Evolutionary conservation across 345 rosid genomes (phyloP), one percentile per base, ranked within the genome.

Genomic region (Brassica juncea): DNA sequence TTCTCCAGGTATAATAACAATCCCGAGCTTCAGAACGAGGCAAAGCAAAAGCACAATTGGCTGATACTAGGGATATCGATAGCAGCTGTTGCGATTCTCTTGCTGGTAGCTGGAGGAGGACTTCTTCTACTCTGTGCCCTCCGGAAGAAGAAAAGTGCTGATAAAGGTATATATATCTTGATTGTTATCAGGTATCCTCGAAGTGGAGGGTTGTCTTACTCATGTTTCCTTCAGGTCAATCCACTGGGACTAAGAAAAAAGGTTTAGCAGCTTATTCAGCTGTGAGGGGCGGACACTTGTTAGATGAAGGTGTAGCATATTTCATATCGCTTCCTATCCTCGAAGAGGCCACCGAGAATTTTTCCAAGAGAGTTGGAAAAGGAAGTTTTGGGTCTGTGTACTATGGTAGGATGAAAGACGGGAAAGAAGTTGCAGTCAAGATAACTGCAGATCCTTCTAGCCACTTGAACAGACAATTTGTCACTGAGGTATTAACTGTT

Each of bases 311-410:
- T 9, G 82, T 88, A 27, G 94, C 97, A 1, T 89, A 88, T 84
- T 89, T 73, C 71, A 90, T 96, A 68, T 35, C 94, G 0, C 89
- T 93, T 49, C 74, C 91, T 39, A 89, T 88, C 70, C 86, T 96
- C 8, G 93, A 89, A 87, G 89, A 88, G 78, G 99, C 99, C 21
- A 92, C 98, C 0, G 80, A 88, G 8, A 80, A 81, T 15, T 96
- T 93, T 75, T 86, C 87, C 28, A 90, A 82, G 87, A 88, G 86
- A 81, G 92, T 93, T 59, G 99, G 99, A 34, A 88, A 83, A 83
- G 99, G 99, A 82, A 96, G 98, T 80, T 93, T 93, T 57, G 98
- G 99, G 16, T 88, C 87, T 70, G 98, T 96, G 15, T 96, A 82
- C 87, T 86, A 96, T 77, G 99, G 98, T 21, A 88, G 86, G 85